A percentile compares a stretch with the other conserved stretches of the same genome.
phyloP scores from a whole-genome alignment of 805 yeast genomes.

The Dipodascopsis uninucleata region DNA sequence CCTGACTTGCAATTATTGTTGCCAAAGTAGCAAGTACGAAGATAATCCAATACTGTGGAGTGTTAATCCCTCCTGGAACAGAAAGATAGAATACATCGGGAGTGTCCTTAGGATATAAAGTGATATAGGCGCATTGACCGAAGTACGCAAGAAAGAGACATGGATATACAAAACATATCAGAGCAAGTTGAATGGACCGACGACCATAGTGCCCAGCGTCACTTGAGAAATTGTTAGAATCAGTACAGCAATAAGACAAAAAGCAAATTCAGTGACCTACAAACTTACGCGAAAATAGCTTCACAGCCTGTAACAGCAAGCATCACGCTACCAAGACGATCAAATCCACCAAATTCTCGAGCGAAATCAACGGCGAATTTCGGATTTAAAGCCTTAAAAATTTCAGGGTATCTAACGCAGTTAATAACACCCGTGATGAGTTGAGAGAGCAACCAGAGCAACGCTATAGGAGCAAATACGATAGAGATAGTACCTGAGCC shows the following conservation, averaged over 20 bases:
- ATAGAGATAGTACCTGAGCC: slow-evolving; percentile 51
- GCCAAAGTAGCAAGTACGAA: slow-evolving; percentile 52
- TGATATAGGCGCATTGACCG: slow-evolving; percentile 55
- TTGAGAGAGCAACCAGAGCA: slow-evolving; percentile 49
- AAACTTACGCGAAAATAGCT: slow-evolving; percentile 52
- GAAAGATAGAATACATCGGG: slow-evolving; percentile 48
- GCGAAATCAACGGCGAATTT: slow-evolving; percentile 48
- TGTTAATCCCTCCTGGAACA: slow-evolving; percentile 48
- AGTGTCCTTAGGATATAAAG: slow-evolving; percentile 40
- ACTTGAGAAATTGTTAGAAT: not conserved
- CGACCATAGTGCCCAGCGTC: slow-evolving; percentile 57
- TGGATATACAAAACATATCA: slow-evolving; percentile 49
- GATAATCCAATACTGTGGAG: slow-evolving; percentile 47
- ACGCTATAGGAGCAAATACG: slow-evolving; percentile 53
- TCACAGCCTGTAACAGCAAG: slow-evolving; percentile 57
- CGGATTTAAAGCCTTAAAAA: slow-evolving; percentile 51
- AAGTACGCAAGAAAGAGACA: slow-evolving; percentile 50
- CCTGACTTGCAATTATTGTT: slow-evolving; percentile 59
- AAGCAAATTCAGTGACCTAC: too few relatives aligned
- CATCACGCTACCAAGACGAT: slow-evolving; percentile 47
- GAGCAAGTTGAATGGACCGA: slow-evolving; percentile 48
- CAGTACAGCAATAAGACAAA: not conserved
- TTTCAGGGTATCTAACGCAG: slow-evolving; percentile 43
- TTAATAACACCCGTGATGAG: slow-evolving; percentile 47
- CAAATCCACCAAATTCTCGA: slow-evolving; percentile 38